phyloP scores from a whole-genome alignment of 1,284 basidiomycete genomes.

The Ustilago curta region DNA sequence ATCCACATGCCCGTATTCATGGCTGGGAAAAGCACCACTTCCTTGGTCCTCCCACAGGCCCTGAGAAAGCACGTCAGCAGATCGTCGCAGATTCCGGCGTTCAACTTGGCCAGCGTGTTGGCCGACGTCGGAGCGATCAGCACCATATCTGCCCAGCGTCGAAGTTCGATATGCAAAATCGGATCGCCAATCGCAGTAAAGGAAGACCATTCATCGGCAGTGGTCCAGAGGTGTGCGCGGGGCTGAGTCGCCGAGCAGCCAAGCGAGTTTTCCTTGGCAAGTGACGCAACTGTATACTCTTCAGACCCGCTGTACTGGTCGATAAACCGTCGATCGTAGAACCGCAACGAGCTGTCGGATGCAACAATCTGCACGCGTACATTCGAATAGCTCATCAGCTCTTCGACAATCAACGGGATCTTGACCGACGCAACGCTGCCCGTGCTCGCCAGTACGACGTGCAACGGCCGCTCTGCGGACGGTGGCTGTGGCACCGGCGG shows the following conservation, averaged over 20 bases:
- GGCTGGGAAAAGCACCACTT: slow-evolving; percentile 90
- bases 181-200: slow-evolving; percentile 85
- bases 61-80: slow-evolving; percentile 88
- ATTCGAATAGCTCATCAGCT: slow-evolving; percentile 77
- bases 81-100: slow-evolving; percentile 88
- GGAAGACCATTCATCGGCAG: slow-evolving; percentile 87
- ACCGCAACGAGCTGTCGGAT: slow-evolving; percentile 81
- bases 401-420: slow-evolving; percentile 85
- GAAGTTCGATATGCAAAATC: slow-evolving; percentile 91
- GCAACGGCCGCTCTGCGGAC: slow-evolving; percentile 52
- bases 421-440: slow-evolving; percentile 96
- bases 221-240: slow-evolving; percentile 80
- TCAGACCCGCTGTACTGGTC: slow-evolving; percentile 70
- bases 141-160: slow-evolving; percentile 95
- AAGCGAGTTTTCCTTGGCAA: slow-evolving; percentile 52
- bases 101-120: slow-evolving; percentile 93
- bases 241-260: slow-evolving; percentile 7
- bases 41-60: slow-evolving; percentile 82
- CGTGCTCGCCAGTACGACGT: slow-evolving; percentile 86
- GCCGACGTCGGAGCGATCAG: slow-evolving; percentile 94
- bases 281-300: slow-evolving; percentile 20
- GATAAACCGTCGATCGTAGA: slow-evolving; percentile 74
- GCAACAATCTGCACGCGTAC: slow-evolving; percentile 87
- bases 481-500: slow-evolving; percentile 51
- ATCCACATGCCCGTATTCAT: slow-evolving; percentile 99